phyloP scores from a whole-genome alignment of 2,329 filamentous ascomycete genomes.

The Venturia effusa region DNA sequence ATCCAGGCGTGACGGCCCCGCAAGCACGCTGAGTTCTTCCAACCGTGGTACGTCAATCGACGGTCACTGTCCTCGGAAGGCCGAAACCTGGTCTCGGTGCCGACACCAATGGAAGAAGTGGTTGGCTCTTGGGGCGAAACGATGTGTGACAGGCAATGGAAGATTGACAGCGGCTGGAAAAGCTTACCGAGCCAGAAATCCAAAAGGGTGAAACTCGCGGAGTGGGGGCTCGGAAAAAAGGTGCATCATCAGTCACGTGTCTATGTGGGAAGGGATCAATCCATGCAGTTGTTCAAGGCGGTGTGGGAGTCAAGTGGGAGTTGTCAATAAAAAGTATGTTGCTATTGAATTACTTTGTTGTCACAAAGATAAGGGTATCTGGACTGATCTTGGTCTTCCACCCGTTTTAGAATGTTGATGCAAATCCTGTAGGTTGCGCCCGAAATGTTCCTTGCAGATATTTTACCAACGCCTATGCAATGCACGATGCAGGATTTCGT shows the following conservation, averaged over 20 bases:
- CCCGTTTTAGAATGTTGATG: background rate
- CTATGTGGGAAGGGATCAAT: too few relatives aligned
- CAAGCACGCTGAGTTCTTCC: background rate
- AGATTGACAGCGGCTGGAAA: background rate
- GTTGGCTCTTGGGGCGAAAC: background rate
- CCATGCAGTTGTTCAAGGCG: background rate
- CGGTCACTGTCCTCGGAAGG: background rate
- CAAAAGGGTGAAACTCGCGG: background rate
- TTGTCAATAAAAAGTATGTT: background rate
- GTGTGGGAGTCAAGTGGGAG: background rate
- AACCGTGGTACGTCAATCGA: background rate
- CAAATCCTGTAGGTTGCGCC: background rate
- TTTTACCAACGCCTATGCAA: constrained; percentile 5
- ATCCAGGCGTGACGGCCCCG: background rate
- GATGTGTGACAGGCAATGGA: background rate
- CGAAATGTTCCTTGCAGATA: background rate
- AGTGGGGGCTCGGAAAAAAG: background rate
- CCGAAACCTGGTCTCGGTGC: background rate
- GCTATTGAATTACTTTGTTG: background rate
- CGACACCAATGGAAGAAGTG: background rate
- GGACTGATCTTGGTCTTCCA: background rate
- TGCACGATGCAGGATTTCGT: background rate
- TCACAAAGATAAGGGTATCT: background rate
- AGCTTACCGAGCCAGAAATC: background rate
- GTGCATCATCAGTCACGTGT: background rate